A percentile compares a stretch with the other conserved stretches of the same genome.
These are phyloP conservation scores for Russula abietina DNA, from an alignment of 768 basidiomycete species.

Conservation along the genomic window DNA sequence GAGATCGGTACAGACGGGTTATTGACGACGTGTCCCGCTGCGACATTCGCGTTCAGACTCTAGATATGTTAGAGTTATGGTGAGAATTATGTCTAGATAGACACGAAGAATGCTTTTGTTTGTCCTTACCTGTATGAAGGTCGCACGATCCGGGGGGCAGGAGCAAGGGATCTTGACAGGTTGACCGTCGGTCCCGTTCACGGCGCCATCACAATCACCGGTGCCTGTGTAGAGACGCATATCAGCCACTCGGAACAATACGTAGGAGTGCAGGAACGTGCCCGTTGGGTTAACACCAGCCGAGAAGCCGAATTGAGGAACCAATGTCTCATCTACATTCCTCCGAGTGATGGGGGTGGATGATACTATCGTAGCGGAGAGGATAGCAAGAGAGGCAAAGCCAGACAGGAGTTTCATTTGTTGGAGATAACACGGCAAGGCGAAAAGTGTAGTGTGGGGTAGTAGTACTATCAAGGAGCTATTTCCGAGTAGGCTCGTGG, in stretches of 20 bases:
- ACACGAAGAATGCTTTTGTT: not conserved
- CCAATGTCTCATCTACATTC: constrained; percentile 11
- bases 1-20: constrained; percentile 27
- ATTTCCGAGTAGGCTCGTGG: not conserved
- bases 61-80: not conserved
- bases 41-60: constrained; percentile 17
- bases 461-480: too few species aligned
- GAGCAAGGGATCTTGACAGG: constrained; percentile 57
- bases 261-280: constrained; percentile 27
- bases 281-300: constrained; percentile 58
- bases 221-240: constrained; percentile 35
- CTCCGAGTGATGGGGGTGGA: constrained; percentile 13
- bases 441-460: not conserved
- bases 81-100: not conserved
- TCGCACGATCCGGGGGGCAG: constrained; percentile 53
- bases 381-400: constrained; percentile 6
- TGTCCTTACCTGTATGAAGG: constrained; percentile 45
- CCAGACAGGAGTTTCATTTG: constrained; percentile 17
- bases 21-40: constrained; percentile 12
- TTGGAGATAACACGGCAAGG: not conserved
- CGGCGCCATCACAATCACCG: constrained; percentile 62
- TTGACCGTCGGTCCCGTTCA: constrained; percentile 49
- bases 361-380: constrained; percentile 3
- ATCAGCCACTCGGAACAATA: not conserved
- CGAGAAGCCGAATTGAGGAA: constrained; percentile 49